Base-by-base conservation (phyloP, 306 rosid genomes). In the Luffa acutangula region DNA sequence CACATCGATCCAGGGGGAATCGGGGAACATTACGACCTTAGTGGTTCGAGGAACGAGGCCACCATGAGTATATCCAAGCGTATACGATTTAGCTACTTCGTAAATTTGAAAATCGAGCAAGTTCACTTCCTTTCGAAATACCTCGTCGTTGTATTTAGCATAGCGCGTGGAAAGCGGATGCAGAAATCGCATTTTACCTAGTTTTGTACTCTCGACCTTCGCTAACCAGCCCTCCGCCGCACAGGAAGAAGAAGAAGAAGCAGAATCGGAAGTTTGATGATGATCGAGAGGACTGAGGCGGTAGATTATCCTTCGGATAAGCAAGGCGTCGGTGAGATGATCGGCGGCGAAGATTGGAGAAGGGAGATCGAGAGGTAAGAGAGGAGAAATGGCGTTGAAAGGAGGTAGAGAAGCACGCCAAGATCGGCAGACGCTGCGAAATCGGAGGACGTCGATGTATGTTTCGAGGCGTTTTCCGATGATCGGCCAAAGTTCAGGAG, bases 11-110 rank as follows among this genome's bases (percentile, higher is more conserved):
- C 91, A 85, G 31, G 78, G 76, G 15, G 88, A 84, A 59, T 81
- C 81, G 0, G 93, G 89, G 41, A 80, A 82, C 43, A 84, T 42
- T 56, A 87, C 82, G 51, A 90, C 90, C 82, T 92, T 92, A 54
- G 20, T 79, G 13, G 78, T 77, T 25, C 80, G 36, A 65, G 37
- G 8, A 46, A 83, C 37, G 3, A 70, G 79, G 20, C 71, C 31
- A 3, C 75, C 81, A 37, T 20, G 7, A 11, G 25, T 15, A 45
- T 36, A 54, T 20, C 41, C 60, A 4, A 83, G 69, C 3, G 77
- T 33, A 51, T 76, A 83, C 2, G 81, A 48, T 70, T 80, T 76
- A 15, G 73, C 10, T 7, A 83, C 62, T 60, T 83, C 83, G 25
- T 65, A 10, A 59, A 76, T 80, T 14, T 41, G 20, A 36, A 74